A percentile compares a stretch with the other conserved stretches of the same genome.
Evolutionary conservation across 805 yeast genomes (phyloP).

Genomic region (Komagataella pastoris): DNA sequence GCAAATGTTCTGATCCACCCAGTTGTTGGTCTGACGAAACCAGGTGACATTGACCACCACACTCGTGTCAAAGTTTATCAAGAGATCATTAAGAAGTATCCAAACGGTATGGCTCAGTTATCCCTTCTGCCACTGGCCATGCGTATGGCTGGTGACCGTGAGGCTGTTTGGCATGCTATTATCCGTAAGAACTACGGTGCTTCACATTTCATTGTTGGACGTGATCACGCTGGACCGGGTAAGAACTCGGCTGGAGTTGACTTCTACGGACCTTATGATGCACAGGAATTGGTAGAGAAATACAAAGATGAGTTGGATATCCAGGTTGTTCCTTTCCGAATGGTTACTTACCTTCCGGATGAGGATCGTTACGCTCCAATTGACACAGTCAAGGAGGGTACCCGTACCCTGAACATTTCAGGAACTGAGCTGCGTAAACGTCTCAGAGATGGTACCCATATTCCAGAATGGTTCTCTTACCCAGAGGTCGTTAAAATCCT

Average conservation of each 20-base stretch:
- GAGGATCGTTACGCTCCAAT: conserved; percentile 92
- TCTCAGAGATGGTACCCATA: conserved; percentile 72
- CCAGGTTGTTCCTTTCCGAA: conserved; percentile 89
- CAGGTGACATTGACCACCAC: conserved; percentile 96
- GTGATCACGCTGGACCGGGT: conserved; percentile 98
- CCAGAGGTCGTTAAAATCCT: conserved; percentile 90
- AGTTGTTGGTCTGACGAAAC: conserved; percentile 92
- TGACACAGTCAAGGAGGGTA: conserved; percentile 72
- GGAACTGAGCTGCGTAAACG: conserved; percentile 91
- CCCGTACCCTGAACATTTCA: conserved; percentile 27
- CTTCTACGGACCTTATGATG: conserved; percentile 95
- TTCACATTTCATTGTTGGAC: conserved; percentile 92
- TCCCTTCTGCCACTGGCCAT: conserved; percentile 87
- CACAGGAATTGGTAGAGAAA: conserved; percentile 75
- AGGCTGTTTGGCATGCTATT: conserved; percentile 96
- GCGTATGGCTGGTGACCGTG: conserved; percentile 99
- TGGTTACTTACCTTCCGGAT: conserved; percentile 93
- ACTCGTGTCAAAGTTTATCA: conserved; percentile 93
- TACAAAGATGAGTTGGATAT: conserved; percentile 70
- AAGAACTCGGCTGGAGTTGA: conserved; percentile 77
- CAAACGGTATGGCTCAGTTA: conserved; percentile 84
- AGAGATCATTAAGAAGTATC: conserved; percentile 84
- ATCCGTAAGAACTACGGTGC: conserved; percentile 95
- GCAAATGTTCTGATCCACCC: conserved; percentile 89
- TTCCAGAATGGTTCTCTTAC: conserved; percentile 95